Evolutionary conservation across 169 alveolate genomes (phyloP).

Genomic region (Perkinsus chesapeaki): DNA sequence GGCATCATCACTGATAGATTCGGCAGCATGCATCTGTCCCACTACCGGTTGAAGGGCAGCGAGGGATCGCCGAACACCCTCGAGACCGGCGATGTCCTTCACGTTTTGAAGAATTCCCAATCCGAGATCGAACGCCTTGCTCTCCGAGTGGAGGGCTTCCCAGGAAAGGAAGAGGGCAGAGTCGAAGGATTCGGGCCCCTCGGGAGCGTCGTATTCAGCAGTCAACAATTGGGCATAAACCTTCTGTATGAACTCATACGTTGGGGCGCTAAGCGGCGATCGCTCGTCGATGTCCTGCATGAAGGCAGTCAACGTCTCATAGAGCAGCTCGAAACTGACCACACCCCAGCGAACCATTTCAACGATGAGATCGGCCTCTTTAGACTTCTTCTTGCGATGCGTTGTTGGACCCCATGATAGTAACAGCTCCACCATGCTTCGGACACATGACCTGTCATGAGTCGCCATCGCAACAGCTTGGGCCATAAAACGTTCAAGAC

Average conservation of each 20-base stretch:
- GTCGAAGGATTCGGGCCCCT: background rate
- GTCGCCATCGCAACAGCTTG: background rate
- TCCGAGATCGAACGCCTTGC: background rate
- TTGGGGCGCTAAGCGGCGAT: background rate
- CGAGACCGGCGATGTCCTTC: background rate
- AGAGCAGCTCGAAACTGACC: background rate
- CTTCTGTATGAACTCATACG: background rate
- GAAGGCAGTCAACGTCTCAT: background rate
- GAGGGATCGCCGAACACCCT: background rate
- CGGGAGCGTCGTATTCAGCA: background rate
- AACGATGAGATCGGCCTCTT: background rate
- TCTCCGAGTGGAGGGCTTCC: background rate
- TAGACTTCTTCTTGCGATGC: background rate
- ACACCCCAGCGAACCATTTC: background rate
- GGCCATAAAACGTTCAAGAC: background rate
- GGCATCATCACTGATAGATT: background rate
- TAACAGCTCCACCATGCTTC: background rate
- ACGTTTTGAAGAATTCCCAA: background rate
- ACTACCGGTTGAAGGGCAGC: background rate
- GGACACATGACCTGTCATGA: background rate
- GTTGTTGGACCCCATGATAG: background rate
- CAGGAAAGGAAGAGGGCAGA: background rate
- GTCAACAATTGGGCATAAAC: background rate
- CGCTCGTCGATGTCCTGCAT: background rate
- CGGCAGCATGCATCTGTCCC: background rate